phyloP scores from a whole-genome alignment of 164 flowering plant genomes.

The Sextonia rubra region DNA sequence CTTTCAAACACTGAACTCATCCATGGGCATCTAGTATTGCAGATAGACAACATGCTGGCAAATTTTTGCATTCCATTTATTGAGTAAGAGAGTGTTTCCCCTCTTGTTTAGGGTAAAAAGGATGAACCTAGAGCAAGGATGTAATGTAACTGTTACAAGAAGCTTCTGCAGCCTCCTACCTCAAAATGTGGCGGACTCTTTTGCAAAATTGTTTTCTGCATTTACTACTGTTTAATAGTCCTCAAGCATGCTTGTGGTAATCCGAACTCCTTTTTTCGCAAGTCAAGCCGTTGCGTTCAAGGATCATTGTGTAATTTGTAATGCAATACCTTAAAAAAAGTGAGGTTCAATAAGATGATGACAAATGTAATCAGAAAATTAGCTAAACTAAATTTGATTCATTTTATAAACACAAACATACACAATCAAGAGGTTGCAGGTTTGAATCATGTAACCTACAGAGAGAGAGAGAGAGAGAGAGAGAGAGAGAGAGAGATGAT shows the following conservation, averaged over 20 bases:
- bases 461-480: neutral
- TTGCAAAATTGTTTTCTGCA: neutral
- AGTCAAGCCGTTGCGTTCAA: constrained; percentile 53
- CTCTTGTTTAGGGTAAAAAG: neutral
- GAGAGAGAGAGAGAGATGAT: too few relatives aligned
- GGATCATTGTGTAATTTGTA: constrained; percentile 88
- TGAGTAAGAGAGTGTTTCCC: neutral
- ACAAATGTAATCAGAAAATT: neutral
- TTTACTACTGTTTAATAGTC: neutral
- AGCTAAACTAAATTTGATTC: too few relatives aligned
- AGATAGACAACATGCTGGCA: neutral
- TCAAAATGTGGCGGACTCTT: neutral
- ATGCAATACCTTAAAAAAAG: constrained; percentile 55
- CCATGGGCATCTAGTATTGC: neutral
- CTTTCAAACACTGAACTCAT: neutral
- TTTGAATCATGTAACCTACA: neutral
- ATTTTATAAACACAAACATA: too few relatives aligned
- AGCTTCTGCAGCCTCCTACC: constrained; percentile 6
- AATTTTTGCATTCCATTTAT: neutral
- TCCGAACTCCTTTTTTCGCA: constrained; percentile 52
- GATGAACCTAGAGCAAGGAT: neutral
- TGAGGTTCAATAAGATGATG: neutral
- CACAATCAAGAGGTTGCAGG: too few relatives aligned
- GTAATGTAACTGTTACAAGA: neutral
- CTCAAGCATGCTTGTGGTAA: constrained; percentile 55